These are phyloP conservation scores for Penicillium griseofulvum DNA, from an alignment of 2,329 filamentous ascomycete genomes.

Conservation along the genomic window DNA sequence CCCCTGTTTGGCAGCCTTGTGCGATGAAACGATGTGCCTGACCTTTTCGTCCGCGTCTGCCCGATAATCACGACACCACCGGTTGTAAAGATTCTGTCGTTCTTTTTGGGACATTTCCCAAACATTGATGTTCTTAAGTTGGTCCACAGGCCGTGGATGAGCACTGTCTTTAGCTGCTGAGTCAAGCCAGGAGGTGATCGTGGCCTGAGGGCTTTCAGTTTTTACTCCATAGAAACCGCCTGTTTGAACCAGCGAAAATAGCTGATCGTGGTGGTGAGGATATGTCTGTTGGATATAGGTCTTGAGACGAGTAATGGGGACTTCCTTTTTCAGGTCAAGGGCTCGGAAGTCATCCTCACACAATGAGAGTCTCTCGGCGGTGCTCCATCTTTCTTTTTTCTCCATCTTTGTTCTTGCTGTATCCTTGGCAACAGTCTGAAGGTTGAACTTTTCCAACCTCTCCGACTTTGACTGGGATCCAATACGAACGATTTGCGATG, in stretches of 20 bases:
- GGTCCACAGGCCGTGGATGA: not conserved
- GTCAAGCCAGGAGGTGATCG: constrained; percentile 1
- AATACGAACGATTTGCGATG: constrained; percentile 57
- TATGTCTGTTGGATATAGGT: constrained; percentile 5
- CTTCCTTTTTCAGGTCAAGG: constrained; percentile 7
- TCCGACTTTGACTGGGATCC: constrained; percentile 59
- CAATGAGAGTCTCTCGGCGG: constrained; percentile 14
- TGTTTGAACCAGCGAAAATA: not conserved
- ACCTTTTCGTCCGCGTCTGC: not conserved
- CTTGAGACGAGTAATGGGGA: constrained; percentile 1
- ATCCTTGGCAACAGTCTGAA: constrained; percentile 39
- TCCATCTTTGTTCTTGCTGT: constrained; percentile 38
- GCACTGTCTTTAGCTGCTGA: not conserved
- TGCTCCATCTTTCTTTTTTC: constrained; percentile 16
- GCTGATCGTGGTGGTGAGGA: not conserved
- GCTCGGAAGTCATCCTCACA: constrained; percentile 11
- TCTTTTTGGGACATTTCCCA: constrained; percentile 1
- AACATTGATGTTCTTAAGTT: not conserved
- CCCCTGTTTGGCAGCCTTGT: not conserved
- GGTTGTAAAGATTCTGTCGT: not conserved
- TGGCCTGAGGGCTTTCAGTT: not conserved
- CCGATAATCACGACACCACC: not conserved
- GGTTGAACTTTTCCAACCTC: constrained; percentile 50
- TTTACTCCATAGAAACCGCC: not conserved
- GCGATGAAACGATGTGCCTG: not conserved